Conservation (phyloP, 1,284 basidiomycete species). For the Farysia itapuensis region DNA sequence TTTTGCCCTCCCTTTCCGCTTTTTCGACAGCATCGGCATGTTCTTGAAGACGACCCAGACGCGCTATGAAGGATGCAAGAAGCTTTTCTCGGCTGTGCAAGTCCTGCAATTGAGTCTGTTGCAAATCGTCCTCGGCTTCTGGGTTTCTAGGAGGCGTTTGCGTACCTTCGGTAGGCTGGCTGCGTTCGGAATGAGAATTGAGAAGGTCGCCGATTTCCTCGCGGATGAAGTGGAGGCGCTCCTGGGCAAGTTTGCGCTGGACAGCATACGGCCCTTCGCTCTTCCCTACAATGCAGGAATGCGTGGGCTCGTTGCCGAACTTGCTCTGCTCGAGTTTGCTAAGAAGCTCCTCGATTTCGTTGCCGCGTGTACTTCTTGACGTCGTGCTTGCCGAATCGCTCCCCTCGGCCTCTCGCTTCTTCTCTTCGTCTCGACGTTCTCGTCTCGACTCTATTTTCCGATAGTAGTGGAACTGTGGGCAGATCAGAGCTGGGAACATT, state of each 20-base stretch:
- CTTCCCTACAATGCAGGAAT: conserved; percentile 70
- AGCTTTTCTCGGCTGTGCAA: conserved; percentile 60
- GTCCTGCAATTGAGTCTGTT: conserved; percentile 18
- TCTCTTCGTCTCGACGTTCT: conserved; percentile 55
- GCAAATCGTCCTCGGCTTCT: conserved; percentile 4
- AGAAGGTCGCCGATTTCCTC: conserved; percentile 52
- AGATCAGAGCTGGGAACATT: conserved; percentile 72
- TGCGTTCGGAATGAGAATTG: not conserved
- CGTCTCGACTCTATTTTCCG: conserved; percentile 64
- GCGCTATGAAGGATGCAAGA: conserved; percentile 68
- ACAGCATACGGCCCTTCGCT: conserved; percentile 68
- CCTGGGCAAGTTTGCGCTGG: conserved; percentile 70
- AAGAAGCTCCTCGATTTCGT: conserved; percentile 20
- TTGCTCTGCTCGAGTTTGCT: conserved; percentile 64
- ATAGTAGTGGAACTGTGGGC: conserved; percentile 80
- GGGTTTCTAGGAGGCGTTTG: too few species aligned
- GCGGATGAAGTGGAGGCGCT: conserved; percentile 62
- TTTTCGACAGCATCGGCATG: conserved; percentile 21
- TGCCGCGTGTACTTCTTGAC: not conserved
- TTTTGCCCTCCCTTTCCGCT: conserved; percentile 11
- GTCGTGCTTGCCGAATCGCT: not conserved
- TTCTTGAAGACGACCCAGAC: conserved; percentile 60
- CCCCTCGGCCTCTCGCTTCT: conserved; percentile 1
- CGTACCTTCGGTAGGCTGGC: not conserved
- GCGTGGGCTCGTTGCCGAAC: conserved; percentile 84